Evolutionary conservation across 495 filamentous ascomycete species (phyloP).

Genomic region (Lophium mytilinum): DNA sequence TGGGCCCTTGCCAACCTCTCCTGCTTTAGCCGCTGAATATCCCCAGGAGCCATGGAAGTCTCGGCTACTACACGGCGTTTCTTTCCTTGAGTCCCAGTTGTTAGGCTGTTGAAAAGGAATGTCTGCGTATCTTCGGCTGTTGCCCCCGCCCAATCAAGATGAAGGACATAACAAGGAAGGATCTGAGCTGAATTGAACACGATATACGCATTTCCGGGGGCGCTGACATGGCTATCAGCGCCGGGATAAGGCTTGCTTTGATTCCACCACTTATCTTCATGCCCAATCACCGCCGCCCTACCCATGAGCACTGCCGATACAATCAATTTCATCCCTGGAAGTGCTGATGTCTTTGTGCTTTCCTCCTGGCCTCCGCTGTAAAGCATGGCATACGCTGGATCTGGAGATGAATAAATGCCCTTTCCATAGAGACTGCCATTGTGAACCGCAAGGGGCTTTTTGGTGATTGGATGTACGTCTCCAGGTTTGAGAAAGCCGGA

Average conservation of each 20-base stretch:
- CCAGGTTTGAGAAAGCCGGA: slow-evolving; percentile 37
- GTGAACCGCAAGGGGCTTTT: slow-evolving; percentile 17
- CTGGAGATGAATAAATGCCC: slow-evolving; percentile 35
- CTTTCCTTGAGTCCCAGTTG: neutral
- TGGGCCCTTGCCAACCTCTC: slow-evolving; percentile 30
- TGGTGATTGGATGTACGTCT: slow-evolving; percentile 18
- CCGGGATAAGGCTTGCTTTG: slow-evolving; percentile 14
- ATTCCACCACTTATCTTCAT: slow-evolving; percentile 23
- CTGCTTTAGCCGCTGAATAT: slow-evolving; percentile 26
- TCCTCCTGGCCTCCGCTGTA: slow-evolving; percentile 24
- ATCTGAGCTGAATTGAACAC: slow-evolving; percentile 38
- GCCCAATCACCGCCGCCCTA: slow-evolving; percentile 17
- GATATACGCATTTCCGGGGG: slow-evolving; percentile 33
- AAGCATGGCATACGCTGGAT: slow-evolving; percentile 28
- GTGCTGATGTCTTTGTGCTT: slow-evolving; percentile 22
- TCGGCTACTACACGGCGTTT: neutral
- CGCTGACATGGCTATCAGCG: slow-evolving; percentile 32
- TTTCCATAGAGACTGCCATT: slow-evolving; percentile 35
- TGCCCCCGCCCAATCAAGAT: slow-evolving; percentile 31
- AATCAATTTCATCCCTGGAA: slow-evolving; percentile 33
- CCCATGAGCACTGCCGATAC: slow-evolving; percentile 39
- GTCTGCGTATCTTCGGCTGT: slow-evolving; percentile 6
- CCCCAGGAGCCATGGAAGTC: slow-evolving; percentile 17
- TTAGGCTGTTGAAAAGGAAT: neutral
- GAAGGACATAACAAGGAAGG: slow-evolving; percentile 38